Base-by-base conservation (phyloP, 805 yeast species). In the Candida sakaeoensis region DNA sequence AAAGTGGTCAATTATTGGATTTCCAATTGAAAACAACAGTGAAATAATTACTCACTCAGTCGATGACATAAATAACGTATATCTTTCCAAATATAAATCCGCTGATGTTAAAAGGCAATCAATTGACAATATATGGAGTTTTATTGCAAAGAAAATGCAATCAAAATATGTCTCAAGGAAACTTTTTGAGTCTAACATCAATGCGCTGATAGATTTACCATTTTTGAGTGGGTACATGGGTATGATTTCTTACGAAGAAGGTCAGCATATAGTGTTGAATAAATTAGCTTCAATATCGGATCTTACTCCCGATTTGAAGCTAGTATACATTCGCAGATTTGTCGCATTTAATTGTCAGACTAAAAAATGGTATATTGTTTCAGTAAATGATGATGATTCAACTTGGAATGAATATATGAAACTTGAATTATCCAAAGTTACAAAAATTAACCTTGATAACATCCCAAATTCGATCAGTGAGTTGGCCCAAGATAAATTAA, bases 181-280 rank as follows among this genome's bases (percentile, higher is more conserved):
- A 0, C 34, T 49, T 0, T 51, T 73, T n/a, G 44, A 52, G 13
- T 36, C 42, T 5, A 40, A 46, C 14, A 3, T 37, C 8, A 30
- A 37, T 12, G 8, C 8, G 9, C 8, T 13, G 21, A 14, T 2
- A 37, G 61, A 64, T 0, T 63, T 87, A 14, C 95, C 96, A 1
- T 93, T 93, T 52, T 65, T 79, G 41, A 98, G 99, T n/a, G 99
- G 99, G 0, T 70, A 86, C 23, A 67, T 90, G 40, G 99, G 99
- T 4, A 68, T 83, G 30, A 59, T 93, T 8, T 83, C 95, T 0
- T 93, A 93, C 55, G 99, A 91, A 57, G 91, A 85, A 62, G 95
- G 95, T 0, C 74, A 74, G 18, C 71, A 69, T 43, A 49, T 75
- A 7, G 42, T 57, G 2, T 27, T 56, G 5, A 51, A 60, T 5